Evolutionary conservation across 306 rosid genomes (phyloP), one percentile per base, ranked within the genome.

Genomic region (Begonia peltatifolia): DNA sequence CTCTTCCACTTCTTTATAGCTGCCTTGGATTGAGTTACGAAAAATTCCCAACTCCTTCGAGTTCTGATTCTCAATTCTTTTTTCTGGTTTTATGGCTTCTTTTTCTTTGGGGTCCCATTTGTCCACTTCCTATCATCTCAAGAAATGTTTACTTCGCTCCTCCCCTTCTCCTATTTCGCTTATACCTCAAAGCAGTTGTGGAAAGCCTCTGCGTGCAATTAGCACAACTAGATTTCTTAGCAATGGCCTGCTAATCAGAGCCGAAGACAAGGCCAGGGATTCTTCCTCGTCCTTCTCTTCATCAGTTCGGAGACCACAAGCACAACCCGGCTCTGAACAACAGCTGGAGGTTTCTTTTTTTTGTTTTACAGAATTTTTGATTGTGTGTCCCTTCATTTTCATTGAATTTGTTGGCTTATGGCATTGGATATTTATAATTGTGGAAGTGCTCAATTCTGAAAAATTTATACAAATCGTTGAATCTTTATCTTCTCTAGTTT

Each of bases 211-310:
- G 52, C 58, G 56, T 63, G 63, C 67, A 68, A 23, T 43, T 50
- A 57, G 68, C 56, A 67, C 61, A 61, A 41, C 74, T 41, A 74
- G 74, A 42, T 72, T 72, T 57, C 85, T 64, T 12, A 68, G 82
- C 35, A 58, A 63, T 71, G 61, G 52, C 58, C 66, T 83, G 38
- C 66, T 83, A 71, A 82, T 71, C 44, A 77, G 87, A 54, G 95
- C 90, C 20, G 86, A 80, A 68, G 90, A 83, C 18, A 76, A 80
- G 77, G 79, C 84, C 17, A 71, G 65, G 71, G 71, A 55, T 12
- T 60, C 68, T 15, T 41, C 63, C 12, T 46, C 74, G 12, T 56
- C 38, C 38, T 5, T 30, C 38, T 5, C 38, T 30, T 30, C 81
- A 65, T 68, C 83, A 14, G 41, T 63, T 73, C 75, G 67, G 63